Conservation (phyloP, 768 basidiomycete genomes). For the Tylopilus sp. region DNA sequence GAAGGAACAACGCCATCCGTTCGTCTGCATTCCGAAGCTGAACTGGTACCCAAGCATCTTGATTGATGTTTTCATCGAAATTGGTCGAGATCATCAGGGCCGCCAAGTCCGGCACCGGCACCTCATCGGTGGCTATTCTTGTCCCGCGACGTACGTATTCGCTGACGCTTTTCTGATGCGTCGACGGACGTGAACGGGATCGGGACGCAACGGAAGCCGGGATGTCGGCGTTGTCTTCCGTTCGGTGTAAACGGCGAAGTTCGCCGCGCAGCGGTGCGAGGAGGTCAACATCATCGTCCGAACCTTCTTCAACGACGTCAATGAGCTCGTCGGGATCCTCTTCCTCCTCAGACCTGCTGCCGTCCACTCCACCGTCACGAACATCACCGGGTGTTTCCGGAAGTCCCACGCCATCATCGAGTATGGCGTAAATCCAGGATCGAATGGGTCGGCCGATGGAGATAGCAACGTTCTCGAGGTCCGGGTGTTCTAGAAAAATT, state of each 20-base stretch:
- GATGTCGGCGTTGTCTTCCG: conserved; percentile 32
- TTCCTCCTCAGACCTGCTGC: conserved; percentile 31
- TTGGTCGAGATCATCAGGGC: conserved; percentile 43
- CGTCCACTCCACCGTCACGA: conserved; percentile 7
- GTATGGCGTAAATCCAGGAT: conserved; percentile 61
- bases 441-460: conserved; percentile 63
- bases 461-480: conserved; percentile 60
- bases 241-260: conserved; percentile 52
- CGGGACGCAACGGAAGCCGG: conserved; percentile 35
- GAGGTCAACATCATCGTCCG: conserved; percentile 46
- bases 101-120: conserved; percentile 48
- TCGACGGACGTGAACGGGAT: conserved; percentile 19
- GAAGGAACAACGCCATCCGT: conserved; percentile 54
- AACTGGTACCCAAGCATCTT: conserved; percentile 38
- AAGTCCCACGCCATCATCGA: conserved; percentile 67
- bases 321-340: conserved; percentile 59
- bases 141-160: conserved; percentile 73
- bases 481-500: conserved; percentile 76
- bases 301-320: conserved; percentile 64
- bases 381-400: conserved; percentile 31
- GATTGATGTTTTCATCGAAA: conserved; percentile 20
- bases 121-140: conserved; percentile 55
- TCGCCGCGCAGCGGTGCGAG: conserved; percentile 70
- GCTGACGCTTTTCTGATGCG: conserved; percentile 28
- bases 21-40: conserved; percentile 47